Evolutionary conservation across 2,329 filamentous ascomycete species (phyloP).

Genomic region (Penicillium sp.): DNA sequence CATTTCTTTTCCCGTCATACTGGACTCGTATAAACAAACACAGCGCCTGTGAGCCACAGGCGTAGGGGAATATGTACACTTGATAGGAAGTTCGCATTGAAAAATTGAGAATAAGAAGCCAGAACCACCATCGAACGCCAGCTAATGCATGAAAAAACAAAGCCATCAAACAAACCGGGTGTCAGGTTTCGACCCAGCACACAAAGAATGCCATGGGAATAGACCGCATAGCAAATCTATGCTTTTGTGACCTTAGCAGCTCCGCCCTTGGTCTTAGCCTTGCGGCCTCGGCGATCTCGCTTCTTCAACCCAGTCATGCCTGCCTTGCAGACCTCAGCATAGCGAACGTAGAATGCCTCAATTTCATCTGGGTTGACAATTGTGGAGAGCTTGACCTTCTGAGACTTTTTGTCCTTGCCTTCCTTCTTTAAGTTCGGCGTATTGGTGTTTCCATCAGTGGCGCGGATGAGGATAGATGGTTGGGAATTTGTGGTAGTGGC

Average conservation of each 20-base stretch:
- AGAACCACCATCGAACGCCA: slow-evolving; percentile 19
- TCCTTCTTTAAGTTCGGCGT: slow-evolving; percentile 33
- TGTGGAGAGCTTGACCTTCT: slow-evolving; percentile 71
- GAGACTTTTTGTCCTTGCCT: slow-evolving; percentile 39
- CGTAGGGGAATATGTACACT: slow-evolving; percentile 15
- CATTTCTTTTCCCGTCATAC: slow-evolving; percentile 1
- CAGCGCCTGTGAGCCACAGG: slow-evolving; percentile 4
- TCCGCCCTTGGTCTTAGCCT: slow-evolving; percentile 50
- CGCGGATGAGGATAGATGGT: slow-evolving; percentile 69
- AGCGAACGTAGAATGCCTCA: slow-evolving; percentile 70
- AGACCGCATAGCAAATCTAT: slow-evolving; percentile 14
- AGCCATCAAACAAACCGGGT: slow-evolving; percentile 1
- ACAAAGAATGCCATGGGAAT: slow-evolving; percentile 2
- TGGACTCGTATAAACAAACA: slow-evolving; percentile 4
- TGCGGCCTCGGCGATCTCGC: slow-evolving; percentile 64
- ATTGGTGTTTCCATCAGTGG: slow-evolving; percentile 65
- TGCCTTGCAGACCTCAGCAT: slow-evolving; percentile 82
- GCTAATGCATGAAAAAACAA: slow-evolving; percentile 19
- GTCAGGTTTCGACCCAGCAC: background rate
- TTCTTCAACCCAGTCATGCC: slow-evolving; percentile 89
- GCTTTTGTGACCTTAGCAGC: slow-evolving; percentile 28
- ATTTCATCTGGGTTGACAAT: slow-evolving; percentile 67
- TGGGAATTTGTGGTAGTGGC: slow-evolving; percentile 52
- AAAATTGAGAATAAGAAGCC: slow-evolving; percentile 5
- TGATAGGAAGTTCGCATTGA: slow-evolving; percentile 9